These are phyloP conservation scores for Aspergillus flavus DNA, from an alignment of 2,329 filamentous ascomycete species.

Conservation along the genomic window DNA sequence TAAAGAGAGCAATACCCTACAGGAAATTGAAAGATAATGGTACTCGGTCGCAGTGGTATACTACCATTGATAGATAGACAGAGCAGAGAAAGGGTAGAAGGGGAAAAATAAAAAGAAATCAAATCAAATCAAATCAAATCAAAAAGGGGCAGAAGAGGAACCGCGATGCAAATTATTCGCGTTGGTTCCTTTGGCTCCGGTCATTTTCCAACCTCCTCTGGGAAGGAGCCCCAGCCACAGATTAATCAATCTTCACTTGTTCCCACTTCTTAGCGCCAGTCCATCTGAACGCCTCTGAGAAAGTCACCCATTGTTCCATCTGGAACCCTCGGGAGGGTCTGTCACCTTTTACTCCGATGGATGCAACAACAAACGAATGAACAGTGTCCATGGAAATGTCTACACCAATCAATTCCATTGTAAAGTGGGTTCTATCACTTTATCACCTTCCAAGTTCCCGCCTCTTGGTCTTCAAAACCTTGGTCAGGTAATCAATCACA, in stretches of 20 bases:
- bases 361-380: neutral
- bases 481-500: slow-evolving; percentile 6
- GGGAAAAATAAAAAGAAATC: no score
- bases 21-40: neutral
- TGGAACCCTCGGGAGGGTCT: neutral
- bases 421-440: slow-evolving; percentile 2
- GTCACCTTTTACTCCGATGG: slow-evolving; percentile 2
- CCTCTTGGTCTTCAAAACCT: slow-evolving; percentile 4
- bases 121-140: neutral
- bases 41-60: neutral
- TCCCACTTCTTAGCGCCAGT: slow-evolving; percentile 5
- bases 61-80: neutral
- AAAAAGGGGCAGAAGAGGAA: neutral
- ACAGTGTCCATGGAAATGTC: neutral
- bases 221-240: slow-evolving; percentile 7
- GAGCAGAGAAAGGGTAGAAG: neutral
- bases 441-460: slow-evolving; percentile 10
- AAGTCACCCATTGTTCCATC: neutral
- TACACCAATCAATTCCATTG: slow-evolving; percentile 6
- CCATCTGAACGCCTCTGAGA: neutral
- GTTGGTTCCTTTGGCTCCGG: slow-evolving; percentile 1
- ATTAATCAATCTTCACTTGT: slow-evolving; percentile 15
- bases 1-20: neutral
- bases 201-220: neutral
- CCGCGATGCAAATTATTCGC: neutral